Base-by-base conservation (phyloP, 495 filamentous ascomycete species). In the Aspergillus bridgeri region DNA sequence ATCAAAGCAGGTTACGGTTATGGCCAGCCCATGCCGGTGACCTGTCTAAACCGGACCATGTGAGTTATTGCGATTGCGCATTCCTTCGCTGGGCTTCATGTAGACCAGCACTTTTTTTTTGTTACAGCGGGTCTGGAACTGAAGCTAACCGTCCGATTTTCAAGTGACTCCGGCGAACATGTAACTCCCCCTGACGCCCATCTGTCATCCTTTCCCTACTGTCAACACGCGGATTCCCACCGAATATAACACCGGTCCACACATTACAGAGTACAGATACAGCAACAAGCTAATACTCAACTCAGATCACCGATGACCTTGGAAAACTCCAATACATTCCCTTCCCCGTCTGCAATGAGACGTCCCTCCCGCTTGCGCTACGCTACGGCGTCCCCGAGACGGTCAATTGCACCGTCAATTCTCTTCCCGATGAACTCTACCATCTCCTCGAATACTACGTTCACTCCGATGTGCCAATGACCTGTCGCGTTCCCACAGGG, bases 381-480 rank as follows among this genome's bases (percentile, higher is more conserved):
- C 81, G 82, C 66, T 98, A 95, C 78, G 91, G 92, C 72, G 73
- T 90, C 62, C 65, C 72, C 43, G 77, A 80, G 77, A 89, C 92
- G 61, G 77, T 96, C 62, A 96, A 91, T 75, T 98, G 94, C 79
- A 98, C 94, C 49, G 89, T 98, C 70, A 75, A 86, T 65, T 81
- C 89, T 66, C 82, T 97, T 65, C 77, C 85, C 66, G 94, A 98
- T 74, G 83, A 87, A 19, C 86, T 96, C 79, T 98, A 94, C 82
- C 94, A 98, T 75, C 87, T 98, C 45, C 85, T 97, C 71, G 94
- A 98, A 75, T 97, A 96, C 82, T 98, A 97, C 83, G 87, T 98
- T 65, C 94, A 98, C 79, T 91, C 88, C 76, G 94, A 98, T 71
- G 91, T 89, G 11, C 94, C 94, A 25, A 81, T 98, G 47, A 87